Percentiles rank a stretch among this genome's conserved stretches.
phyloP scores from a whole-genome alignment of 768 basidiomycete species.

The Leucogyrophana mollusca region DNA sequence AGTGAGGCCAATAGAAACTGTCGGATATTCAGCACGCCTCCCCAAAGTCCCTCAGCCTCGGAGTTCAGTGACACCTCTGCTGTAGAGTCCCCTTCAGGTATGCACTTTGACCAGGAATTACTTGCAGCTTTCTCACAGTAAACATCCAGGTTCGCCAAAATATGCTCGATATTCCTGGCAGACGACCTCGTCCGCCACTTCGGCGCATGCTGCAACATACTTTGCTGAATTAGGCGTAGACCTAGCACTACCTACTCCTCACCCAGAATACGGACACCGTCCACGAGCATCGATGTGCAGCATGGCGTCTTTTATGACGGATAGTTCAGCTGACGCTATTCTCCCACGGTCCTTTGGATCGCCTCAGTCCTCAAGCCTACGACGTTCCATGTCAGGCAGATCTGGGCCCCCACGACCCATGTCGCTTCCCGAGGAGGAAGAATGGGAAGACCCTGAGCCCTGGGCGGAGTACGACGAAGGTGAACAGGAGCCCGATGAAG shows the following conservation, averaged over 20 bases:
- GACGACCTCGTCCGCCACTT: slow-evolving; percentile 29
- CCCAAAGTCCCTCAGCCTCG: slow-evolving; percentile 3
- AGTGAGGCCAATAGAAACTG: slow-evolving; percentile 15
- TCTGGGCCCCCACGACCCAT: slow-evolving; percentile 12
- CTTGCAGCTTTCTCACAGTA: background rate
- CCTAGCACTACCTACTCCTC: slow-evolving; percentile 22
- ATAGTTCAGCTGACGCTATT: slow-evolving; percentile 56
- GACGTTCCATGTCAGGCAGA: slow-evolving; percentile 18
- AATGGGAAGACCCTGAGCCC: slow-evolving; percentile 13
- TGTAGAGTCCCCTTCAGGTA: background rate
- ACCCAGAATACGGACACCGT: slow-evolving; percentile 12
- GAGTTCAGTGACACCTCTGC: slow-evolving; percentile 5
- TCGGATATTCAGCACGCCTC: slow-evolving; percentile 17
- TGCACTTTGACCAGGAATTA: background rate
- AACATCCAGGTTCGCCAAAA: slow-evolving; percentile 11
- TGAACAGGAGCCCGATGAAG: slow-evolving; percentile 23
- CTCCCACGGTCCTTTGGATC: slow-evolving; percentile 35
- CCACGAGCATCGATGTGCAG: slow-evolving; percentile 48
- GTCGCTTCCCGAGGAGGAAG: slow-evolving; percentile 17
- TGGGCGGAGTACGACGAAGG: slow-evolving; percentile 23
- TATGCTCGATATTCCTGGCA: slow-evolving; percentile 27
- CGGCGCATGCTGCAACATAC: slow-evolving; percentile 20
- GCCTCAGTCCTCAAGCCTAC: slow-evolving; percentile 4
- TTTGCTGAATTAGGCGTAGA: slow-evolving; percentile 30
- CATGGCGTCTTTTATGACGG: slow-evolving; percentile 56